Evolutionary conservation across 345 rosid species (phyloP), one percentile per base, ranked within the genome.

Genomic region (Anacardium occidentale): DNA sequence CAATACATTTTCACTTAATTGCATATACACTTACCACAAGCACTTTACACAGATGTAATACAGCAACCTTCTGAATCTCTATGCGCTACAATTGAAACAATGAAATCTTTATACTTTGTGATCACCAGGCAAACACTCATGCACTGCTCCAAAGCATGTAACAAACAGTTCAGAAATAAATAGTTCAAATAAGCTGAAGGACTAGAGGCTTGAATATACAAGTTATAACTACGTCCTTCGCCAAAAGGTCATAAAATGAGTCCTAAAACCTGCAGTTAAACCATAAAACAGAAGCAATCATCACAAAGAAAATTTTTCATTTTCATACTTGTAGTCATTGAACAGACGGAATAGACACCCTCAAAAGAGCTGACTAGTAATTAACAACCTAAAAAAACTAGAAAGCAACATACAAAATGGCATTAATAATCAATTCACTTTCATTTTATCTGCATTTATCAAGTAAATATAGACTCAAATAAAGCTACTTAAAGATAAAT

Each of bases 1-100:
- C 12, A n/a, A 44, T 40, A 22, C 42, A 70, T 71, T n/a, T 47
- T 58, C 69, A 69, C 29, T 66, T 75, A 69, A 74, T 71, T 37
- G 66, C 75, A 74, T 62, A 79, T 24, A 75, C 69, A 80, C 94
- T 84, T 83, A 86, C 92, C 88, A 66, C 70, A 10, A 72, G 66
- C 80, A 71, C 68, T 76, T 78, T 78, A 71, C 53, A 80, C 62
- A 75, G 65, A 66, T 66, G 69, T 76, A 75, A 76, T 79, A 77
- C 69, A 57, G 87, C 77, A 83, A 77, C 71, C 85, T 83, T 83
- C 84, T 75, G 88, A 75, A 70, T 66, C 75, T 74, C 86, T 88
- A 82, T 66, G 75, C 72, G 80, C 69, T 83, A 82, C 80, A 82
- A 75, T 72, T 77, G 75, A 80, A 76, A 86, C 70, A 57, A 77